Evolutionary conservation across 192 early-diverging fungal genomes (phyloP).

Genomic region (Podila epigama): DNA sequence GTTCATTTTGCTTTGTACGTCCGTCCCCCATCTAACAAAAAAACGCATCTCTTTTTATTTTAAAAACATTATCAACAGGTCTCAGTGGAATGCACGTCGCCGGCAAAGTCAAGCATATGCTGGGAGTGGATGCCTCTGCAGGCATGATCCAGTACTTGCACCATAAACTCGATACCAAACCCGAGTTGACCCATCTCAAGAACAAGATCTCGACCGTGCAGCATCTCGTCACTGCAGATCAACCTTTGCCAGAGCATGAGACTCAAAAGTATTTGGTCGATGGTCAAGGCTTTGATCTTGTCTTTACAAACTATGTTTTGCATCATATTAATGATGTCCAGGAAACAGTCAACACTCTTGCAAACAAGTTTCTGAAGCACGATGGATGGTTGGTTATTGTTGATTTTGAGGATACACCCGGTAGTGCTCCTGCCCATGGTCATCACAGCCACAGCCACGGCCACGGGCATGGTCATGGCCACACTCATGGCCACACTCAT

Average conservation of each 20-base stretch:
- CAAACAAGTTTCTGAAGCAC: constrained; percentile 16
- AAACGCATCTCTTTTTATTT: not conserved
- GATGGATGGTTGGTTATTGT: constrained; percentile 24
- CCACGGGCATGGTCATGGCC: constrained; percentile 6
- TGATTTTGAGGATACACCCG: constrained; percentile 11
- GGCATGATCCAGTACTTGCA: constrained; percentile 17
- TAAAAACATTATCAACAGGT: not conserved
- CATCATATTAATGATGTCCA: constrained; percentile 42
- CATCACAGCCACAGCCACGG: constrained; percentile 2
- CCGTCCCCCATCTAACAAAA: not conserved
- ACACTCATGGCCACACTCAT: constrained; percentile 9
- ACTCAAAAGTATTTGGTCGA: constrained; percentile 1
- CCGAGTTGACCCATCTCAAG: constrained; percentile 9
- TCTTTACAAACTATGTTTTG: constrained; percentile 27
- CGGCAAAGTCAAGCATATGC: constrained; percentile 3
- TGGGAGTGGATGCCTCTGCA: constrained; percentile 33
- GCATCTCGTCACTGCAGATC: constrained; percentile 19
- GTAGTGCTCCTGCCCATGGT: not conserved
- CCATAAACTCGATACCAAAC: constrained; percentile 16
- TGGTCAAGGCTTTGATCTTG: constrained; percentile 11
- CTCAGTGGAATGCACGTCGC: constrained; percentile 14
- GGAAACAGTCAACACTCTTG: constrained; percentile 1
- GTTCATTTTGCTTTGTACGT: too few relatives aligned
- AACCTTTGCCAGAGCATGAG: constrained; percentile 24
- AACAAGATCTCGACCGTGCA: constrained; percentile 22